Base-by-base conservation (phyloP, 2,329 filamentous ascomycete genomes). In the Penicillium sp. region DNA sequence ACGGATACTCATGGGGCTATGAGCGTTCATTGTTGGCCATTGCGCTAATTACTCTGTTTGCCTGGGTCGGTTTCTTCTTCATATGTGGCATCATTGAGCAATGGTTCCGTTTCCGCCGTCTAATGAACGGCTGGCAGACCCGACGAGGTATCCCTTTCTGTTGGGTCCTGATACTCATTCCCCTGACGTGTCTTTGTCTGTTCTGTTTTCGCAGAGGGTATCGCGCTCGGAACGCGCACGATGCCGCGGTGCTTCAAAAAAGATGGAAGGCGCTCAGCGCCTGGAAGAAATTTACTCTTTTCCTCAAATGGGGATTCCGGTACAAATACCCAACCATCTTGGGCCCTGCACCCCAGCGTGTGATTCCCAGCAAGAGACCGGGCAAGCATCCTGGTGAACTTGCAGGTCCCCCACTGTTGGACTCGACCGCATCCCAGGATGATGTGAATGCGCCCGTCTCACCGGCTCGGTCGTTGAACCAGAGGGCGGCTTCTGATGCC, bases 61-160 rank as follows among this genome's bases (percentile, higher is more conserved):
- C 60, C 37, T 66, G 62, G 64, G 50, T 64, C 9, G 60, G 54
- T 8, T 32, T 66, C 0, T 53, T 53, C 28, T 52, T 66, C 43
- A 51, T 66, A 27, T 39, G 55, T 3, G 64, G 64, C 26, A 56
- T 66, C 35, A 47, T 66, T 26, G 64, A 66, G 43, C 58, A 54
- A 36, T 66, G 60, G 49, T 42, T 66, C 4, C 60, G 62, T 13
- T 66, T 66, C 50, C 60, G 62, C 40, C 61, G 63, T 4, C 52
- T 66, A 24, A 65, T 65, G 62, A 64, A 55, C 3, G 64, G 64
- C 42, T 66, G 63, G 64, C 63, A 65, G 39, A 61, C 64, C 3
- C 57, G 63, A 1, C 63, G 64, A n/a, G 64, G 64, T 3, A 36
- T 66, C 3, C 64, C 64, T 1, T 47, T 65, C 8, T 62, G 53